Evolutionary conservation across 768 basidiomycete genomes (phyloP).

Genomic region (Boletus subparvulus): DNA sequence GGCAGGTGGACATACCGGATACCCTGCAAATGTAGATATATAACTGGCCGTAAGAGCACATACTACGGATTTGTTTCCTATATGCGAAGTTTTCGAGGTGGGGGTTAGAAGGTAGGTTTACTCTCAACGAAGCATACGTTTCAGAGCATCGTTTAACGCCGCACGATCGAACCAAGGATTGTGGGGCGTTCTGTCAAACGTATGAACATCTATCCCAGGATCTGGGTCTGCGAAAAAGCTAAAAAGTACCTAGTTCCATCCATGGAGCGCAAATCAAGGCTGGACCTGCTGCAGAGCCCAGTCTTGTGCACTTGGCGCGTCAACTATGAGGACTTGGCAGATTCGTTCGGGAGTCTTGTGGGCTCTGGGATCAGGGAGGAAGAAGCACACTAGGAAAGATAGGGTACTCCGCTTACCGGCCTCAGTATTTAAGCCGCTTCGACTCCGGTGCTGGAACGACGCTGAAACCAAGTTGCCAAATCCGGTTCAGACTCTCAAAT

Average conservation of each 20-base stretch:
- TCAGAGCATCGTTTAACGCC: constrained; percentile 62
- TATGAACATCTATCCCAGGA: constrained; percentile 20
- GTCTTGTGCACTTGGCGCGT: constrained; percentile 71
- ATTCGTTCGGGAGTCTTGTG: constrained; percentile 15
- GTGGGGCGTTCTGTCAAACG: constrained; percentile 44
- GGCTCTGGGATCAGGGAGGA: constrained; percentile 16
- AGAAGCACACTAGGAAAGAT: constrained; percentile 15
- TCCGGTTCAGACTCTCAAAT: constrained; percentile 2
- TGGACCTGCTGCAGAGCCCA: constrained; percentile 65
- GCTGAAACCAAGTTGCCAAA: constrained; percentile 26
- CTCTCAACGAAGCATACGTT: constrained; percentile 46
- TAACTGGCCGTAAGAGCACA: constrained; percentile 91
- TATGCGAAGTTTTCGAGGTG: constrained; percentile 5
- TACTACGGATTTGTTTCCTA: constrained; percentile 85
- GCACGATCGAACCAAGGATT: constrained; percentile 63
- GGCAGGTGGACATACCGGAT: constrained; percentile 53
- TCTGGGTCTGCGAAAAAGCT: not conserved
- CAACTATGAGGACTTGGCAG: constrained; percentile 16
- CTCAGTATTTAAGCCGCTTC: constrained; percentile 7
- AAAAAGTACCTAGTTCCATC: constrained; percentile 64
- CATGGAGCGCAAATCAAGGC: constrained; percentile 60
- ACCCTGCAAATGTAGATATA: constrained; percentile 89
- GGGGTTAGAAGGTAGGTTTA: not conserved
- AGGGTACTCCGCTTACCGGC: constrained; percentile 25
- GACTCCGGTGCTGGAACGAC: not conserved